Percentiles rank a stretch among this genome's conserved stretches.
phyloP scores from a whole-genome alignment of 1,284 basidiomycete species.

The Farysia itapuensis region DNA sequence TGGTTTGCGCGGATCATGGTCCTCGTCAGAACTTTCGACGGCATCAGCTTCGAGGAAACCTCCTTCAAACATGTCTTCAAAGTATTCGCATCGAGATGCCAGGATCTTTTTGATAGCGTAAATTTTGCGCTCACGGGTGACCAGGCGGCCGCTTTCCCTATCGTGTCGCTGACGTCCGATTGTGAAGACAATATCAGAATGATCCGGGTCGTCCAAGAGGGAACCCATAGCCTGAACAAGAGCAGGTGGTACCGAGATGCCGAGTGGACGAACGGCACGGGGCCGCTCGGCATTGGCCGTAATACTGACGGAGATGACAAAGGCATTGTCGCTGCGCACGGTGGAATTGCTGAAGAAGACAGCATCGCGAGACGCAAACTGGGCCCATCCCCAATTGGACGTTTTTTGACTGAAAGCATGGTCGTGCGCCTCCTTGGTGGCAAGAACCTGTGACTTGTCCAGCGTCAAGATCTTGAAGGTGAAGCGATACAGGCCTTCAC shows the following conservation, averaged over 20 bases:
- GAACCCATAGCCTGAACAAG: conserved; percentile 72
- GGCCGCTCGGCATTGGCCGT: conserved; percentile 70
- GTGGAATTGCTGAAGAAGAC: conserved; percentile 70
- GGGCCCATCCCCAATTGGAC: conserved; percentile 62
- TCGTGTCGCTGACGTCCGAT: conserved; percentile 26
- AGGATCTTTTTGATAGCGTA: conserved; percentile 62
- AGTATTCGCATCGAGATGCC: conserved; percentile 59
- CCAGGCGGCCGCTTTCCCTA: conserved; percentile 10
- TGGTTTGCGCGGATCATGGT: background rate
- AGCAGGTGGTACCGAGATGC: conserved; percentile 65
- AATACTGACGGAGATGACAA: conserved; percentile 78
- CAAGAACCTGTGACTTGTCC: conserved; percentile 65
- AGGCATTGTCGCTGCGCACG: conserved; percentile 67
- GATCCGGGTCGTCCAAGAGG: conserved; percentile 75
- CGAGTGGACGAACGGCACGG: conserved; percentile 51
- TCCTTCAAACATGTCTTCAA: conserved; percentile 55
- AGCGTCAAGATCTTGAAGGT: conserved; percentile 70
- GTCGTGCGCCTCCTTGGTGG: conserved; percentile 70
- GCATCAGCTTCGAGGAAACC: conserved; percentile 55
- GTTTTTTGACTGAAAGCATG: conserved; percentile 79
- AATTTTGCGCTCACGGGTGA: conserved; percentile 46
- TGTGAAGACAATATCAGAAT: conserved; percentile 63
- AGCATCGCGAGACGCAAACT: conserved; percentile 74
- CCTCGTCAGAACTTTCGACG: conserved; percentile 37
- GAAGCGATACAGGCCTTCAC: conserved; percentile 81